A percentile compares a stretch with the other conserved stretches of the same genome.
Conservation (phyloP, 371 early-diverging fungal genomes). For the Mortierella sp. region DNA sequence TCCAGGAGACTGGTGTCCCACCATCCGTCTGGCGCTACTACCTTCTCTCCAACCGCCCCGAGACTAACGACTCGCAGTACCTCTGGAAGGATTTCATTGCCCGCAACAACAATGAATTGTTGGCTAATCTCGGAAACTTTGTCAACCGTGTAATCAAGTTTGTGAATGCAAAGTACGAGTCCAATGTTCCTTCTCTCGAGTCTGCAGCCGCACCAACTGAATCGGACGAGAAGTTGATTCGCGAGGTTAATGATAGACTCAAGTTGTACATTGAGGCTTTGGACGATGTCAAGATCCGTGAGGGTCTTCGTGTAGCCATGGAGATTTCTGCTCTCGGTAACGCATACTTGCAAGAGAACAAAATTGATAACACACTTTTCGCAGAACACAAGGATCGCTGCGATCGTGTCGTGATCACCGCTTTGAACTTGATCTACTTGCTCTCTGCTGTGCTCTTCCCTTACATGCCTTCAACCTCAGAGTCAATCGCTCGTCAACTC, state of each 20-base stretch:
- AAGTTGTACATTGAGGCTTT: slow-evolving; percentile 83
- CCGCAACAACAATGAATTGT: slow-evolving; percentile 96
- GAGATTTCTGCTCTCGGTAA: slow-evolving; percentile 97
- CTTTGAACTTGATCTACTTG: slow-evolving; percentile 91
- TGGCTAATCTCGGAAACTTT: slow-evolving; percentile 99
- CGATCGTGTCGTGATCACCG: slow-evolving; percentile 87
- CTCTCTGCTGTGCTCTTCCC: slow-evolving; percentile 91
- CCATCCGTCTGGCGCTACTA: slow-evolving; percentile 99
- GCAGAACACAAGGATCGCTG: slow-evolving; percentile 81
- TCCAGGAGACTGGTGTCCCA: slow-evolving; percentile 92
- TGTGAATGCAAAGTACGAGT: slow-evolving; percentile 87
- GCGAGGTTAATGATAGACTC: slow-evolving; percentile 87
- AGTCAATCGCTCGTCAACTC: slow-evolving; percentile 82
- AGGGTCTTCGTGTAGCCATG: slow-evolving; percentile 91
- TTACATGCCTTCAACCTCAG: slow-evolving; percentile 93
- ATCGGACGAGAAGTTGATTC: slow-evolving; percentile 75
- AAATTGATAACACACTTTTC: slow-evolving; percentile 90
- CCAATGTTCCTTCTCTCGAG: slow-evolving; percentile 79
- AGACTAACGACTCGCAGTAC: slow-evolving; percentile 96
- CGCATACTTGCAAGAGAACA: slow-evolving; percentile 94
- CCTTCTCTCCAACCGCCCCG: slow-evolving; percentile 97
- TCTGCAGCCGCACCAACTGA: slow-evolving; percentile 62
- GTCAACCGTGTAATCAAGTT: slow-evolving; percentile 98
- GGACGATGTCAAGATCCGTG: slow-evolving; percentile 89
- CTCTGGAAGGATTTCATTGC: slow-evolving; percentile 96